Conservation (phyloP, 1,284 basidiomycete species). For the Fomitopsis palustris region DNA sequence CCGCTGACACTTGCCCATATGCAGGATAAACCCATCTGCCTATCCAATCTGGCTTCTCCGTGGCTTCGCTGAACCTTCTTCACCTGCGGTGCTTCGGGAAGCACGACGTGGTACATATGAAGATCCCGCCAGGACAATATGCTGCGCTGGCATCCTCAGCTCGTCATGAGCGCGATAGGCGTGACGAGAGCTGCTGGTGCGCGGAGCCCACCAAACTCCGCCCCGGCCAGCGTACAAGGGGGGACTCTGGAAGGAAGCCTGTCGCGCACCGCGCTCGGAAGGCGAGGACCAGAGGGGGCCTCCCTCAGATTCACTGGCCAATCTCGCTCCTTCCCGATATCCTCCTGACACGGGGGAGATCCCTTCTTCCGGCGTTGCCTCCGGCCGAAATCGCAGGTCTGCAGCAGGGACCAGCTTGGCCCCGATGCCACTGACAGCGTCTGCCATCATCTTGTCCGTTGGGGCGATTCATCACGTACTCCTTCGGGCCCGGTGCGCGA, state of each 20-base stretch:
- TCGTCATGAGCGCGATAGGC: too few relatives aligned
- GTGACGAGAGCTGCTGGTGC: neutral
- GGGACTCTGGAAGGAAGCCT: neutral
- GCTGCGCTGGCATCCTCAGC: neutral
- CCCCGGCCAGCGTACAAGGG: neutral
- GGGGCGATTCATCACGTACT: neutral
- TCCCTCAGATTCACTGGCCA: neutral
- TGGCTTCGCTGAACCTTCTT: neutral
- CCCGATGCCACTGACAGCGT: neutral
- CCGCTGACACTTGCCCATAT: slow-evolving; percentile 6
- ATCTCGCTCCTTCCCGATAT: slow-evolving; percentile 2
- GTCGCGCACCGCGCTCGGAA: neutral
- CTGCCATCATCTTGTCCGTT: too few relatives aligned
- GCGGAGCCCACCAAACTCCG: neutral
- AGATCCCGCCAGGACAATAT: neutral
- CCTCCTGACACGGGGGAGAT: neutral
- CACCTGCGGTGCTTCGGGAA: neutral
- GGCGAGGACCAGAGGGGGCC: neutral
- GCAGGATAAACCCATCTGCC: slow-evolving; percentile 11
- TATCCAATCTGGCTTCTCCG: slow-evolving; percentile 8
- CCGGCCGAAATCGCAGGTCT: neutral
- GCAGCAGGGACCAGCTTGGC: neutral
- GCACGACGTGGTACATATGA: neutral
- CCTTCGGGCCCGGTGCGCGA: neutral
- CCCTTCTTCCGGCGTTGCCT: neutral